Evolutionary conservation across 768 basidiomycete genomes (phyloP), one percentile per base, ranked within the genome.

Genomic region (Lanmaoa pseudosensibilis): DNA sequence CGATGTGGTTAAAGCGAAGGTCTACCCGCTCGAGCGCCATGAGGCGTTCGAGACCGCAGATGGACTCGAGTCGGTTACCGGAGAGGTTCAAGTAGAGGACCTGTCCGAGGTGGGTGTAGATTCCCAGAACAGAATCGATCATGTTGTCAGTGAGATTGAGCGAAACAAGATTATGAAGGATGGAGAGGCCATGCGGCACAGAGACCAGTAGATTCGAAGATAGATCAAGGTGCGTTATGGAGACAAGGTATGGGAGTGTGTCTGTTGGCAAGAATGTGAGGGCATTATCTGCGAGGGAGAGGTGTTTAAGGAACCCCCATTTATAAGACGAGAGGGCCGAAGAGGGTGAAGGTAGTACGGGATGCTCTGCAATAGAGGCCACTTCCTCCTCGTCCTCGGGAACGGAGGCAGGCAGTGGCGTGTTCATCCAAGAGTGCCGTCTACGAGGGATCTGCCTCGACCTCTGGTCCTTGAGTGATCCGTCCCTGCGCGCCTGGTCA

Each of bases 121-220:
- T 91, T 30, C 91, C 90, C 5, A 94, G 82, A 18, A 98, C 88
- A 18, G 95, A 94, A 69, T 96, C 94, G 62, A 99, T 94, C 84
- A 99, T 92, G 75, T 99, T 99, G 72, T 95, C 90, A 16, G 91
- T 81, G n/a, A 99, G 83, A 73, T 97, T 95, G 63, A 99, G 86
- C n/a, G 90, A 91, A 52, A 85, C 73, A 50, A 99, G 88, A 59
- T 87, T 89, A 65, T 86, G 83, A 23, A 99, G 82, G 6, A 77
- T 68, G 16, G 85, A 81, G 33, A 96, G 80, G 21, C 87, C 89
- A 2, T 87, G 71, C 1, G 94, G 94, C n/a, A 95, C 81, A 32
- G 92, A 89, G 40, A 94, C 85, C 45, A 98, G 83, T 18, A 97
- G 83, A 69, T 97, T 97, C 40, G 90, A 90, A 19, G 94, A 94